Percentiles rank a stretch among this genome's conserved stretches.
phyloP scores from a whole-genome alignment of 768 basidiomycete genomes.

The Tephrocybe sp. region DNA sequence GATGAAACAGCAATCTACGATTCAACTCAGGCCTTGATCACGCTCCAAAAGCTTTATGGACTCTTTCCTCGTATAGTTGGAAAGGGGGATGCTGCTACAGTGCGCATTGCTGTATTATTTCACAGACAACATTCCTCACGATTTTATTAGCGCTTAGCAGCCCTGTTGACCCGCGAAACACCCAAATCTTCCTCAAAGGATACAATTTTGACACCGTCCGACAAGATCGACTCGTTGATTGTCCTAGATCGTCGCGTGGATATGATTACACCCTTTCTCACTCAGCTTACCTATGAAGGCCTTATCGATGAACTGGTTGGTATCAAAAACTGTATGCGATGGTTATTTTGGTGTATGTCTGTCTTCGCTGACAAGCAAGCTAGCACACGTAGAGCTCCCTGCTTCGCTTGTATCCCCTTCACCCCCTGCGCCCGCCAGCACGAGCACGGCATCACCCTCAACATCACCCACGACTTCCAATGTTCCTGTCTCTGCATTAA shows the following conservation, averaged over 20 bases:
- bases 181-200: constrained; percentile 40
- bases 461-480: constrained; percentile 34
- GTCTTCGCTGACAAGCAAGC: constrained; percentile 8
- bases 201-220: constrained; percentile 43
- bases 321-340: constrained; percentile 78
- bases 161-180: constrained; percentile 61
- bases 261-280: constrained; percentile 93
- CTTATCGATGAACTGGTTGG: constrained; percentile 91
- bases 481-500: constrained; percentile 46
- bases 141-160: constrained; percentile 62
- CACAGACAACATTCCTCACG: constrained; percentile 1
- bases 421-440: constrained; percentile 34
- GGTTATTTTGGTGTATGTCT: neutral
- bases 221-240: constrained; percentile 81
- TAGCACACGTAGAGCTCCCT: constrained; percentile 82
- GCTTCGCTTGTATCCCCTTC: constrained; percentile 64
- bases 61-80: constrained; percentile 88
- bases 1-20: constrained; percentile 90
- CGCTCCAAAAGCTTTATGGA: constrained; percentile 84
- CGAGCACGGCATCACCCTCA: constrained; percentile 38
- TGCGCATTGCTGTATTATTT: constrained; percentile 22
- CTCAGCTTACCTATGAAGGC: constrained; percentile 95
- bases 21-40: constrained; percentile 81
- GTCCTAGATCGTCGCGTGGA: constrained; percentile 89
- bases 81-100: constrained; percentile 87